phyloP scores from a whole-genome alignment of 352 stramenopile genomes.

The Pythium aristosporum region DNA sequence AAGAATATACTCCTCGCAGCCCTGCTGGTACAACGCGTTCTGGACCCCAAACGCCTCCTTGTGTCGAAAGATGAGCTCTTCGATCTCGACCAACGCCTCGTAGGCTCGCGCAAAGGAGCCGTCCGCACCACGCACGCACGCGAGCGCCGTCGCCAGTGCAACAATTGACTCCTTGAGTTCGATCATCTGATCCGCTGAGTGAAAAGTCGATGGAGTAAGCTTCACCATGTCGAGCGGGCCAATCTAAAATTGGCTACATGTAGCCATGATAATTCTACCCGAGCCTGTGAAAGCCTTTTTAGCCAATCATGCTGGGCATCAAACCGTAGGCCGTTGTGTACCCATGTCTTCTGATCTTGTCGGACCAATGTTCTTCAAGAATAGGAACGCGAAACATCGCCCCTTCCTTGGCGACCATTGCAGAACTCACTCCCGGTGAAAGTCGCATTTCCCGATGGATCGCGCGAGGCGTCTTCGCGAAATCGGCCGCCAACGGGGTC shows the following conservation, averaged over 20 bases:
- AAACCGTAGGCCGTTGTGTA: neutral
- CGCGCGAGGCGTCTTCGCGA: constrained; percentile 34
- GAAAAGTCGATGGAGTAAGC: neutral
- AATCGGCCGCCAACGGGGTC: constrained; percentile 39
- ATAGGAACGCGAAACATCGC: neutral
- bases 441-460: constrained; percentile 22
- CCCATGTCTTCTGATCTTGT: constrained; percentile 1
- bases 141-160: constrained; percentile 39
- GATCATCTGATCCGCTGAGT: neutral
- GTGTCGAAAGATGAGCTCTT: constrained; percentile 45
- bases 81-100: constrained; percentile 34
- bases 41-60: constrained; percentile 44
- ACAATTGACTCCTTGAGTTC: constrained; percentile 45
- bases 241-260: constrained; percentile 5
- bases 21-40: constrained; percentile 49
- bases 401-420: neutral
- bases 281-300: neutral
- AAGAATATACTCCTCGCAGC: constrained; percentile 60
- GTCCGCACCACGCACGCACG: constrained; percentile 27
- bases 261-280: neutral
- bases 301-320: neutral
- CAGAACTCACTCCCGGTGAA: neutral
- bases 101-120: constrained; percentile 23
- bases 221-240: neutral
- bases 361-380: neutral